Base-by-base conservation (phyloP, 345 rosid species). In the Euphorbia pulcherrima region DNA sequence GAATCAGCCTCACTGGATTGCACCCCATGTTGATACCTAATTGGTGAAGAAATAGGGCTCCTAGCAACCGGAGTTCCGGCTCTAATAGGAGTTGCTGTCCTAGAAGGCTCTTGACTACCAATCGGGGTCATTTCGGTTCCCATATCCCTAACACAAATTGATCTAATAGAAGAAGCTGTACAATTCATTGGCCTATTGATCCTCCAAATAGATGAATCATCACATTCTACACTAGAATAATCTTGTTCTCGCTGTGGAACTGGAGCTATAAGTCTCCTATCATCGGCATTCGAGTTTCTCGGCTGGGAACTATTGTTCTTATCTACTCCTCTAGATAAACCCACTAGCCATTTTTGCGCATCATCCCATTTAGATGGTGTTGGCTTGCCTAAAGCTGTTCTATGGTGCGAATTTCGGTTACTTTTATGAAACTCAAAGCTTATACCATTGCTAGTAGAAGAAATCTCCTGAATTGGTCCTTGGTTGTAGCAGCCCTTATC, bases 351-450 rank as follows among this genome's bases (percentile, higher is more conserved):
- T 82, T 93, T 93, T 64, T 93, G 97, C 18, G 97, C 97, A 67
- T 93, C 98, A 61, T 93, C 98, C 97, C 98, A 90, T 79, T 93
- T 93, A 0, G 98, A 93, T 27, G 97, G 98, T 9, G 98, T 81
- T 6, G 92, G 92, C 62, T 90, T 93, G 14, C 96, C 96, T 64
- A 93, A 75, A 26, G 92, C 86, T 18, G 87, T 83, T 37, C 96
- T 78, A 74, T 85, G 92, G 64, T 86, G 92, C 73, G 84, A 80
- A 37, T 79, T 74, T 21, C 85, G 82, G 55, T 73, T 87, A 20
- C 86, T 81, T 75, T 85, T 86, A 37, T 86, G 97, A 79, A 87
- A 90, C 87, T 88, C 92, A 37, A 87, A 91, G 64, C 84, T 68
- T 65, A 73, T 67, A 16, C 72, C 61, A 37, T 83, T 72, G 67